These are phyloP conservation scores for Sclerotinia glacialis DNA, from an alignment of 2,329 filamentous ascomycete genomes.

Conservation along the genomic window DNA sequence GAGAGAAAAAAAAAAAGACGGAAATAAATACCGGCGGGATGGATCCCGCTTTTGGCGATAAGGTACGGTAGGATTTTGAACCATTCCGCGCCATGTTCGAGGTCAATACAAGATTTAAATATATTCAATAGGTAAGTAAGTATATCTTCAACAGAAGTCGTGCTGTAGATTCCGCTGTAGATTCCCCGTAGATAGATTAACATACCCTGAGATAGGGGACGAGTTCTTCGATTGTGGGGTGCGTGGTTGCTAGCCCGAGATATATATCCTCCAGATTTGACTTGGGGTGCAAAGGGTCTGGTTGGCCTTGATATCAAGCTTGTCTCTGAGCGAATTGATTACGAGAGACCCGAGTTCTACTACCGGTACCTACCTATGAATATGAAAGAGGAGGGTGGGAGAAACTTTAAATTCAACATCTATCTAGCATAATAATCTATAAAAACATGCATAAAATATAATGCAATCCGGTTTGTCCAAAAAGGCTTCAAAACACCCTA, in stretches of 20 bases:
- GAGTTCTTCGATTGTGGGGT: conserved; percentile 16
- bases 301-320: background rate
- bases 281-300: background rate
- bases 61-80: background rate
- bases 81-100: background rate
- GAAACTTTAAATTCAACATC: background rate
- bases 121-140: no score
- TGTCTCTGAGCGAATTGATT: background rate
- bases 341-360: conserved; percentile 1
- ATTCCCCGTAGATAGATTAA: background rate
- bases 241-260: background rate
- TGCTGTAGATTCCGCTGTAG: no score
- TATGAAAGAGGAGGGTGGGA: background rate
- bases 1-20: background rate
- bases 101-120: background rate
- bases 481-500: background rate
- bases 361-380: no score
- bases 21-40: background rate
- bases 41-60: background rate
- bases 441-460: background rate
- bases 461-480: background rate
- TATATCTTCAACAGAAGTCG: background rate
- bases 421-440: background rate
- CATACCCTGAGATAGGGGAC: background rate
- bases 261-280: background rate